phyloP scores from a whole-genome alignment of 1,284 basidiomycete genomes.

The Chalciporus piperatoides region DNA sequence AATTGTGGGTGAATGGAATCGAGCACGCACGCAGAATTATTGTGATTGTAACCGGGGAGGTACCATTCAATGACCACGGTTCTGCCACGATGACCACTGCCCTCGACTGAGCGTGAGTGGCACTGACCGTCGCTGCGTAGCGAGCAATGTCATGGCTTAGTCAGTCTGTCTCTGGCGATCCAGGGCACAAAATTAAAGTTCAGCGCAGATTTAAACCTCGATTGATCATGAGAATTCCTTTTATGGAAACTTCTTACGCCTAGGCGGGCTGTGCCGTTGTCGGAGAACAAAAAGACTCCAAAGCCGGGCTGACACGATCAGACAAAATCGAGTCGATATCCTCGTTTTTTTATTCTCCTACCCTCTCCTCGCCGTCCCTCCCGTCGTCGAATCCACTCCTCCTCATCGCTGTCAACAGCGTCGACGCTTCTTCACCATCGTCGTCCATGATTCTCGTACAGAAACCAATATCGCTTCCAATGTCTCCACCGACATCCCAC shows the following conservation, averaged over 20 bases:
- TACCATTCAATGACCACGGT: too few relatives aligned
- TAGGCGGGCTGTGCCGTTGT: conserved; percentile 28
- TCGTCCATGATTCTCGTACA: conserved; percentile 60
- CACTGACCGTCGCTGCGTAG: too few relatives aligned
- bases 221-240: conserved; percentile 6
- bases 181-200: conserved; percentile 20
- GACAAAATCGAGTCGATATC: conserved; percentile 17
- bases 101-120: too few relatives aligned
- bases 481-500: conserved; percentile 40
- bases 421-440: conserved; percentile 15
- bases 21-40: background rate
- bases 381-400: conserved; percentile 17
- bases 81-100: too few relatives aligned
- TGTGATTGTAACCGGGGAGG: conserved; percentile 1
- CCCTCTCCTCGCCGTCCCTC: conserved; percentile 19
- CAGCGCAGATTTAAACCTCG: conserved; percentile 29
- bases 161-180: conserved; percentile 3
- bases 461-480: conserved; percentile 45
- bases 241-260: conserved; percentile 27
- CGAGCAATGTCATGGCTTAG: too few relatives aligned
- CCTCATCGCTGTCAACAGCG: conserved; percentile 26
- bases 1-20: background rate
- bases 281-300: conserved; percentile 36
- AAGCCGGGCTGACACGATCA: conserved; percentile 33
- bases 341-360: conserved; percentile 30